phyloP scores from a whole-genome alignment of 2,329 filamentous ascomycete genomes.

The Aspergillus chevalieri region DNA sequence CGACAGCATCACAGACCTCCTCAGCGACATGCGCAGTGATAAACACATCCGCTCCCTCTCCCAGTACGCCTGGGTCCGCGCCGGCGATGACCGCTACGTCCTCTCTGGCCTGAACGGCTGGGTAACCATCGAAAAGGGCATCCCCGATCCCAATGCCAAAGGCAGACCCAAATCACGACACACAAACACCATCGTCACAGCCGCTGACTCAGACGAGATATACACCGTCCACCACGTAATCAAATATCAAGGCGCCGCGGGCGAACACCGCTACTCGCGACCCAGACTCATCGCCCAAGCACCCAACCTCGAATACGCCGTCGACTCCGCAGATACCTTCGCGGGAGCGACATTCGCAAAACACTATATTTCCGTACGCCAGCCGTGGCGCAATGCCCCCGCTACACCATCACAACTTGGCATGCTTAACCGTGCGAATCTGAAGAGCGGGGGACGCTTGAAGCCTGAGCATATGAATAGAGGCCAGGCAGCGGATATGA shows the following conservation, averaged over 20 bases:
- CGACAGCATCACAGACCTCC: conserved; percentile 81
- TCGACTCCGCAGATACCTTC: conserved; percentile 80
- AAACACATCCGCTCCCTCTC: conserved; percentile 71
- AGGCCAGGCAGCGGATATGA: conserved; percentile 81
- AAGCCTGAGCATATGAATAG: conserved; percentile 56
- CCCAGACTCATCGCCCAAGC: conserved; percentile 64
- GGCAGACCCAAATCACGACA: conserved; percentile 26
- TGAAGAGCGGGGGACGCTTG: conserved; percentile 14
- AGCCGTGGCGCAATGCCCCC: conserved; percentile 63
- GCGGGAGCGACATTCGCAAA: conserved; percentile 61
- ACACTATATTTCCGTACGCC: conserved; percentile 58
- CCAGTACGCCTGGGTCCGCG: conserved; percentile 72
- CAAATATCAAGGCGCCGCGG: conserved; percentile 19
- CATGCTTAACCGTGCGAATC: conserved; percentile 36
- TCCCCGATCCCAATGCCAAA: conserved; percentile 15
- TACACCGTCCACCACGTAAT: conserved; percentile 31
- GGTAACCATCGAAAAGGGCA: conserved; percentile 43
- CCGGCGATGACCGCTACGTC: conserved; percentile 64
- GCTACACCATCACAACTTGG: conserved; percentile 51
- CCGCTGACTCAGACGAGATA: neutral
- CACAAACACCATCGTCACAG: conserved; percentile 4
- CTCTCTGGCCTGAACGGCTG: conserved; percentile 62
- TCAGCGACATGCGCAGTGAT: conserved; percentile 74
- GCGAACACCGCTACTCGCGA: conserved; percentile 55
- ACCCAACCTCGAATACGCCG: conserved; percentile 63